phyloP scores from a whole-genome alignment of 2,329 filamentous ascomycete species.

The Aspergillus costaricaensis region DNA sequence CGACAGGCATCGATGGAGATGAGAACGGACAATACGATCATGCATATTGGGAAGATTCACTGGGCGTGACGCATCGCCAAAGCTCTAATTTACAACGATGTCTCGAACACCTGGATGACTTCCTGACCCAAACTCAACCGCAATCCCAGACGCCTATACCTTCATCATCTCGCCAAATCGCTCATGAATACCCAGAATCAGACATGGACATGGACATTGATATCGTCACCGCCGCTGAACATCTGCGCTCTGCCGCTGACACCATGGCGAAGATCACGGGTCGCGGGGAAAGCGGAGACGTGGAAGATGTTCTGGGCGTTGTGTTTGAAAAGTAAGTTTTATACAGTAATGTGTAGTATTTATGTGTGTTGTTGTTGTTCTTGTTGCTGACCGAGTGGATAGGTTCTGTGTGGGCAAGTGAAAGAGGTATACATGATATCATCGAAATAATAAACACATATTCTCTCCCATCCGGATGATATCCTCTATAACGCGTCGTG shows the following conservation, averaged over 20 bases:
- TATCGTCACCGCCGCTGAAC: constrained; percentile 86
- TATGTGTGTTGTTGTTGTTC: neutral
- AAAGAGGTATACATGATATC: neutral
- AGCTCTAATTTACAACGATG: constrained; percentile 76
- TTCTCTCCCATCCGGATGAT: neutral
- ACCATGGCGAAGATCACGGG: constrained; percentile 87
- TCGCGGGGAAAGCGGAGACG: constrained; percentile 78
- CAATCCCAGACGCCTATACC: constrained; percentile 14
- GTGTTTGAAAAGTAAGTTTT: constrained; percentile 89
- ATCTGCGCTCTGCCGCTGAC: constrained; percentile 77
- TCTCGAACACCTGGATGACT: constrained; percentile 69
- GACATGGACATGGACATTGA: constrained; percentile 73
- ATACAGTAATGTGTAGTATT: too few species aligned
- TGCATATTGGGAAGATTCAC: constrained; percentile 74
- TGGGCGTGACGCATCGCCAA: constrained; percentile 90
- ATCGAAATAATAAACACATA: too few species aligned
- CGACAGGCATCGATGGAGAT: constrained; percentile 36
- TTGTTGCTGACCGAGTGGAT: constrained; percentile 16
- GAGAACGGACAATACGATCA: constrained; percentile 54
- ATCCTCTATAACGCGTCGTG: neutral
- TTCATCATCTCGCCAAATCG: constrained; percentile 21
- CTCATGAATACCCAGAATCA: constrained; percentile 19
- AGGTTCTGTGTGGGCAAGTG: constrained; percentile 55
- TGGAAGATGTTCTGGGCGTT: constrained; percentile 93
- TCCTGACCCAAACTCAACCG: constrained; percentile 65